Percentiles rank a stretch among this genome's conserved stretches.
phyloP scores from a whole-genome alignment of 2,329 filamentous ascomycete genomes.

The Cylindrodendrum hubeiense region DNA sequence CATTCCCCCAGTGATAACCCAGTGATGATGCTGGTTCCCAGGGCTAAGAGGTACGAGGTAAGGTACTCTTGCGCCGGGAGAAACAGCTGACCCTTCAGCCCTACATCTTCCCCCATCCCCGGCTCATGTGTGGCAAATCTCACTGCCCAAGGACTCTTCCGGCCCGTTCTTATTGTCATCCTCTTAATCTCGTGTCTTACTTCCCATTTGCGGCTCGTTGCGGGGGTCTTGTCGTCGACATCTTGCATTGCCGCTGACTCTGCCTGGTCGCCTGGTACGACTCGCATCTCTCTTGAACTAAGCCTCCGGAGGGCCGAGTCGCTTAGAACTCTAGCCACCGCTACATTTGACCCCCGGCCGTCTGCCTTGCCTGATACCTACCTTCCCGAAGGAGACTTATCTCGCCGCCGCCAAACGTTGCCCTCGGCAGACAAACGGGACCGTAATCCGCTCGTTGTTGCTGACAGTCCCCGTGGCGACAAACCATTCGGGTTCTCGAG shows the following conservation, averaged over 20 bases:
- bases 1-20: conserved; percentile 1
- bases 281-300: conserved; percentile 14
- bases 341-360: background rate
- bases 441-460: conserved; percentile 1
- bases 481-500: conserved; percentile 17
- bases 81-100: conserved; percentile 42
- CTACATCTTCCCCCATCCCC: conserved; percentile 25
- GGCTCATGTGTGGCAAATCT: conserved; percentile 21
- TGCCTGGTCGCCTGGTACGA: conserved; percentile 22
- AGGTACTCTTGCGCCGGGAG: conserved; percentile 9
- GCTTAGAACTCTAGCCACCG: conserved; percentile 5
- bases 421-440: conserved; percentile 11
- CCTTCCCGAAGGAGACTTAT: conserved; percentile 27
- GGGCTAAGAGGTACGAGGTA: too few relatives aligned
- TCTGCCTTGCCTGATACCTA: conserved; percentile 22
- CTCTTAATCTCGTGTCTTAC: conserved; percentile 23
- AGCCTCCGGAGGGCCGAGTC: conserved; percentile 6
- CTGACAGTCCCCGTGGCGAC: conserved; percentile 18
- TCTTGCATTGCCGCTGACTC: conserved; percentile 10
- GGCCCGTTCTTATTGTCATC: conserved; percentile 11
- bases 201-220: conserved; percentile 22
- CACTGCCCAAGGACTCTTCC: conserved; percentile 13
- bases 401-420: conserved; percentile 11
- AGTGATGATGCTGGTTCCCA: background rate
- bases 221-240: conserved; percentile 13